These are phyloP conservation scores for Anacardium occidentale DNA, from an alignment of 345 rosid genomes.

Conservation along the genomic window DNA sequence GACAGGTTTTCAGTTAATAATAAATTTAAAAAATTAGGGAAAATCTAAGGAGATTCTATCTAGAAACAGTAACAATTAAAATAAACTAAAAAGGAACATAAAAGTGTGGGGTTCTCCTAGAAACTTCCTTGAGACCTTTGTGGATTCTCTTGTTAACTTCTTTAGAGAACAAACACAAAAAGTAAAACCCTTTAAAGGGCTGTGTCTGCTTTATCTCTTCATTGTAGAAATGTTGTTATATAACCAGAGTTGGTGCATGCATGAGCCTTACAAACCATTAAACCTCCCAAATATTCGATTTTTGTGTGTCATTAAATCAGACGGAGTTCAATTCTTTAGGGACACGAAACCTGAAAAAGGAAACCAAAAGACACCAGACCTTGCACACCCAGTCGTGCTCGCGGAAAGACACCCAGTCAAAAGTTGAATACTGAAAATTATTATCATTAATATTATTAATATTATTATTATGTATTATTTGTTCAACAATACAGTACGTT, in stretches of 20 bases:
- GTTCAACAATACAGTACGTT: not conserved
- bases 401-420: conserved; percentile 7
- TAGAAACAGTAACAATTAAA: not conserved
- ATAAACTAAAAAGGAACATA: not conserved
- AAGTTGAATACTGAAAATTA: not conserved
- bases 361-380: not conserved
- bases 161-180: conserved; percentile 8
- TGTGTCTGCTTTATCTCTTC: not conserved
- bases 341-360: conserved; percentile 26
- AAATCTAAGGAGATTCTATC: conserved; percentile 1
- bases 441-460: too few relatives aligned
- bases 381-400: not conserved
- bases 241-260: not conserved
- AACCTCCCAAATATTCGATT: not conserved
- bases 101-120: conserved; percentile 5
- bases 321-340: conserved; percentile 19
- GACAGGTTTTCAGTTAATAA: not conserved
- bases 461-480: too few relatives aligned
- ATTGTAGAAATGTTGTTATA: not conserved
- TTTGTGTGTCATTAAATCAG: not conserved
- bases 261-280: not conserved
- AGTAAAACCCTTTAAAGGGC: not conserved
- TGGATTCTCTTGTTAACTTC: conserved; percentile 13
- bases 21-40: not conserved
- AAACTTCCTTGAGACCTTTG: conserved; percentile 22